phyloP scores from a whole-genome alignment of 1,284 basidiomycete species.

The Amylostereum areolatum region DNA sequence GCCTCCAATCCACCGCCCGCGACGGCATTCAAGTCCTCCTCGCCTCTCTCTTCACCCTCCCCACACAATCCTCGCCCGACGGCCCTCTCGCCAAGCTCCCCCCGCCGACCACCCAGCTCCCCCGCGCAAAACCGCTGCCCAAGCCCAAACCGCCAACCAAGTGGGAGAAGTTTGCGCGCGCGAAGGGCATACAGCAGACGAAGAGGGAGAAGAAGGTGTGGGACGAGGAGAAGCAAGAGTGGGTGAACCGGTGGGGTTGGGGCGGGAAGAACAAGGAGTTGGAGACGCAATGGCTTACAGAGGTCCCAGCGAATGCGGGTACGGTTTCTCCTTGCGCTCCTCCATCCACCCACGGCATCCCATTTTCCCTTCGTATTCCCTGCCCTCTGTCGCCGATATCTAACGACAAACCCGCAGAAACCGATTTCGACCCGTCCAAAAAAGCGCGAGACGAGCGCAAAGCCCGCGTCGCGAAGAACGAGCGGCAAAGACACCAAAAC shows the following conservation, averaged over 20 bases:
- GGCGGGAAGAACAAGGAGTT: slow-evolving; percentile 86
- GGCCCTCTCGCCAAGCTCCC: slow-evolving; percentile 87
- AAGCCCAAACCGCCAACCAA: slow-evolving; percentile 92
- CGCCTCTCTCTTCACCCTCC: slow-evolving; percentile 76
- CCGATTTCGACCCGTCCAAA: slow-evolving; percentile 77
- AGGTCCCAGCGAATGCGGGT: slow-evolving; percentile 85
- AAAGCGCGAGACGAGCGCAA: slow-evolving; percentile 76
- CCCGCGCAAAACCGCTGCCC: slow-evolving; percentile 88
- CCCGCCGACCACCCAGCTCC: slow-evolving; percentile 68
- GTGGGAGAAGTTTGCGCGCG: slow-evolving; percentile 94
- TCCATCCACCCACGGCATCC: neutral
- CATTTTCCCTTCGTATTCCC: neutral
- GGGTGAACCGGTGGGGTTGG: slow-evolving; percentile 91
- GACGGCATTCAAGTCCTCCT: slow-evolving; percentile 86
- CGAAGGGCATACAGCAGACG: slow-evolving; percentile 88
- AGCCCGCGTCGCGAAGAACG: slow-evolving; percentile 79
- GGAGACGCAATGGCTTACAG: slow-evolving; percentile 91
- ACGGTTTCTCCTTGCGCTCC: slow-evolving; percentile 24
- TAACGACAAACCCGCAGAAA: neutral
- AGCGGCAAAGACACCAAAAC: slow-evolving; percentile 78
- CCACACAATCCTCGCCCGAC: slow-evolving; percentile 69
- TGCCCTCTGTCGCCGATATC: neutral
- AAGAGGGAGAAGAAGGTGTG: slow-evolving; percentile 81
- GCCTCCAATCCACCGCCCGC: slow-evolving; percentile 76
- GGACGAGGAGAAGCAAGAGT: slow-evolving; percentile 94